Percentiles rank a stretch among this genome's conserved stretches.
phyloP scores from a whole-genome alignment of 805 yeast species.

The Lipomyces mesembrius region DNA sequence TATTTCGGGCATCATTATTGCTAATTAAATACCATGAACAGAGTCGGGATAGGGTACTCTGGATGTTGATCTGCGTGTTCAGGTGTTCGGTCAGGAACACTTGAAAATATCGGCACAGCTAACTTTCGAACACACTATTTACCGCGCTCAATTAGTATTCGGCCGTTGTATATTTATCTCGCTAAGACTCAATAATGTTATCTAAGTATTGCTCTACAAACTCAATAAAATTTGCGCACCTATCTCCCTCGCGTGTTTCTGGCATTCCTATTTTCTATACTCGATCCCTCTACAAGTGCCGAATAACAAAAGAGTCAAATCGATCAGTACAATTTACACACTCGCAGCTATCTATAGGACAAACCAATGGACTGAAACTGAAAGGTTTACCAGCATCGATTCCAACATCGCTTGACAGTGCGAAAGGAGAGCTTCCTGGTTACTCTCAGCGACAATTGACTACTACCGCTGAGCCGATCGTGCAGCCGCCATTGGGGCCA shows the following conservation, averaged over 20 bases:
- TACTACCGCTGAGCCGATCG: background rate
- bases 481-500: conserved; percentile 45
- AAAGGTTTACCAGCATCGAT: background rate
- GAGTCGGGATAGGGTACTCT: background rate
- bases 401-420: background rate
- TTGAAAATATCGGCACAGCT: background rate
- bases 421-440: background rate
- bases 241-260: background rate
- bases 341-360: background rate
- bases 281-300: background rate
- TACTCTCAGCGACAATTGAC: background rate
- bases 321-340: background rate
- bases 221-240: background rate
- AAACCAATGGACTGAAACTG: background rate
- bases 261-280: background rate
- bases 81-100: background rate
- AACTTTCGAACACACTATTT: background rate
- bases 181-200: background rate
- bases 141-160: background rate
- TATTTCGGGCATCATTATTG: too few species aligned
- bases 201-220: background rate
- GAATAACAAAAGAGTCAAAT: background rate
- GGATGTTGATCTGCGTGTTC: too few species aligned
- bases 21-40: too few species aligned
- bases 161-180: background rate